phyloP scores from a whole-genome alignment of 139 green algal genomes.

The Coelastrella sp. region DNA sequence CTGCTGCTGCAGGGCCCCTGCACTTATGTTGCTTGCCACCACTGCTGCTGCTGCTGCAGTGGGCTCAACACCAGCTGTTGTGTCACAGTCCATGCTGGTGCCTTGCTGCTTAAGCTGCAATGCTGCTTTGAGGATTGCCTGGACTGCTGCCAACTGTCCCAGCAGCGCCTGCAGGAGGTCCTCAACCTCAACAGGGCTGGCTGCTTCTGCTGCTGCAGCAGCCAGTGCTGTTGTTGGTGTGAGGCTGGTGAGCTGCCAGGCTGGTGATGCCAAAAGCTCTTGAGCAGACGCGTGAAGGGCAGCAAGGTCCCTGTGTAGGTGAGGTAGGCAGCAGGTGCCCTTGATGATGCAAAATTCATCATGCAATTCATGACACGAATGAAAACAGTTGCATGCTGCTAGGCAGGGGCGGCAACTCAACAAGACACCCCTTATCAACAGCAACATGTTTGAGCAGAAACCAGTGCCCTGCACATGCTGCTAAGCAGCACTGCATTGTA shows the following conservation, averaged over 20 bases:
- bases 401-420: too few species aligned
- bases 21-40: background rate
- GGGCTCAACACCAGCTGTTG: background rate
- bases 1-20: slow-evolving; percentile 22
- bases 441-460: too few species aligned
- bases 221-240: slow-evolving; percentile 14
- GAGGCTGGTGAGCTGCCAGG: slow-evolving; percentile 23
- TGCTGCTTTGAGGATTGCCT: background rate
- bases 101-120: background rate
- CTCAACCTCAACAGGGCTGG: slow-evolving; percentile 29
- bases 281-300: slow-evolving; percentile 24
- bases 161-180: background rate
- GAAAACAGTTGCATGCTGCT: too few species aligned
- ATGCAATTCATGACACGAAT: too few species aligned
- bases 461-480: too few species aligned
- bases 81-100: background rate
- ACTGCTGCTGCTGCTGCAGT: background rate
- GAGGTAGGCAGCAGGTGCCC: too few species aligned
- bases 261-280: slow-evolving; percentile 32
- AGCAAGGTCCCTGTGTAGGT: slow-evolving; percentile 41
- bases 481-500: background rate
- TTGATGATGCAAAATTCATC: too few species aligned
- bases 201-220: slow-evolving; percentile 14
- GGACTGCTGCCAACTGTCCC: background rate
- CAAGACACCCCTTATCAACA: too few species aligned